phyloP scores from a whole-genome alignment of 331 rosid species.

The Quercus lobata region DNA sequence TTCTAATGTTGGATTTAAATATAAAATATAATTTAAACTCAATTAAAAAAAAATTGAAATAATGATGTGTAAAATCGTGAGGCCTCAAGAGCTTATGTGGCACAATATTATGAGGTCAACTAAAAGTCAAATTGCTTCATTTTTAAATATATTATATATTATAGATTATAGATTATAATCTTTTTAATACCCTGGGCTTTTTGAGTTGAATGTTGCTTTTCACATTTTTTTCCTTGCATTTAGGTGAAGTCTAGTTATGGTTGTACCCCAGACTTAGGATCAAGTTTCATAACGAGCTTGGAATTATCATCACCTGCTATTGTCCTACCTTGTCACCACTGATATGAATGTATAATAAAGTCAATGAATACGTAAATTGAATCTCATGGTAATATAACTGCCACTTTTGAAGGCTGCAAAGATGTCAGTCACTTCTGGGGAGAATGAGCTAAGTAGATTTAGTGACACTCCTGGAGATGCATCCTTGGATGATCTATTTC shows the following conservation, averaged over 20 bases:
- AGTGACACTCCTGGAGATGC: conserved; percentile 99
- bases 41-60: too few species aligned
- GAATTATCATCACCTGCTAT: background rate
- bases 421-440: conserved; percentile 53
- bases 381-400: conserved; percentile 32
- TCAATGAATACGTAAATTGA: background rate
- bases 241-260: background rate
- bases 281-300: conserved; percentile 4
- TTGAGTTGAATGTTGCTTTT: background rate
- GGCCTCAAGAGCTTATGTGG: too few species aligned
- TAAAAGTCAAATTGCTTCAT: too few species aligned
- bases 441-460: conserved; percentile 86
- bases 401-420: conserved; percentile 62
- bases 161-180: too few species aligned
- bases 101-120: too few species aligned
- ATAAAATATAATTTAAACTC: too few species aligned
- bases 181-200: too few species aligned
- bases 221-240: background rate
- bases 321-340: background rate
- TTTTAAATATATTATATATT: too few species aligned
- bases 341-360: conserved; percentile 7
- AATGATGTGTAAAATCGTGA: too few species aligned
- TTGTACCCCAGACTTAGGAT: background rate
- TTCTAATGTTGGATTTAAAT: too few species aligned
- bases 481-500: conserved; percentile 90